phyloP scores from a whole-genome alignment of 108 stramenopile species.

The Thalassiosira profunda region DNA sequence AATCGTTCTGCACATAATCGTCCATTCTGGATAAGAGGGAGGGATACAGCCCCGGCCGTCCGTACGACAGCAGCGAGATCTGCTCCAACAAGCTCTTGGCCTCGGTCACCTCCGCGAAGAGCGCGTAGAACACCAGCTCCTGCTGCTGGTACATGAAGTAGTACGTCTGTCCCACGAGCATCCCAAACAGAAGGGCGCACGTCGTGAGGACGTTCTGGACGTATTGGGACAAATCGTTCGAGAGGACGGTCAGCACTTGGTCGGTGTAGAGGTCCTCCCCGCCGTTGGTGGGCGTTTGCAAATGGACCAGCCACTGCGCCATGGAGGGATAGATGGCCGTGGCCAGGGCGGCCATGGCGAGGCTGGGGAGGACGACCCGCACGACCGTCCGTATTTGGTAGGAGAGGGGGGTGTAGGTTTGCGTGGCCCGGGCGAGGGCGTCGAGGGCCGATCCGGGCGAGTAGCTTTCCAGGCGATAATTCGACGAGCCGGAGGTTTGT shows the following conservation, averaged over 20 bases:
- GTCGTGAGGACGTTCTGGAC: conserved; percentile 58
- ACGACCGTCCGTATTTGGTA: conserved; percentile 49
- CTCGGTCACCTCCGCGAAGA: conserved; percentile 54
- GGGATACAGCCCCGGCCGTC: conserved; percentile 29
- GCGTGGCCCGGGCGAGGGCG: conserved; percentile 14
- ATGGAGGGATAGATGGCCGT: conserved; percentile 19
- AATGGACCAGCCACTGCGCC: conserved; percentile 23
- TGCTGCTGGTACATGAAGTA: conserved; percentile 87
- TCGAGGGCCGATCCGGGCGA: conserved; percentile 42
- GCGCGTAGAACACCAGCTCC: conserved; percentile 58
- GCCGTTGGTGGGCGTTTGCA: background rate
- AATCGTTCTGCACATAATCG: conserved; percentile 52
- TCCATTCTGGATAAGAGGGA: conserved; percentile 36
- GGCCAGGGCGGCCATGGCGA: conserved; percentile 12
- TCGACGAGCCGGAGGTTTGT: background rate
- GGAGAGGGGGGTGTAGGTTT: conserved; percentile 34
- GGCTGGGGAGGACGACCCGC: conserved; percentile 36
- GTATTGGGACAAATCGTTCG: conserved; percentile 60
- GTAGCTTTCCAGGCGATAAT: conserved; percentile 36
- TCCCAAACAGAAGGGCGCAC: conserved; percentile 45
- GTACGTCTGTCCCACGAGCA: conserved; percentile 56
- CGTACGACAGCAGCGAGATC: conserved; percentile 45
- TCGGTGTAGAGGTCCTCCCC: conserved; percentile 29
- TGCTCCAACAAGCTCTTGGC: conserved; percentile 58
- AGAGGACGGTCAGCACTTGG: conserved; percentile 42